Evolutionary conservation across 2,329 filamentous ascomycete genomes (phyloP).

Genomic region (Alternaria triticina): DNA sequence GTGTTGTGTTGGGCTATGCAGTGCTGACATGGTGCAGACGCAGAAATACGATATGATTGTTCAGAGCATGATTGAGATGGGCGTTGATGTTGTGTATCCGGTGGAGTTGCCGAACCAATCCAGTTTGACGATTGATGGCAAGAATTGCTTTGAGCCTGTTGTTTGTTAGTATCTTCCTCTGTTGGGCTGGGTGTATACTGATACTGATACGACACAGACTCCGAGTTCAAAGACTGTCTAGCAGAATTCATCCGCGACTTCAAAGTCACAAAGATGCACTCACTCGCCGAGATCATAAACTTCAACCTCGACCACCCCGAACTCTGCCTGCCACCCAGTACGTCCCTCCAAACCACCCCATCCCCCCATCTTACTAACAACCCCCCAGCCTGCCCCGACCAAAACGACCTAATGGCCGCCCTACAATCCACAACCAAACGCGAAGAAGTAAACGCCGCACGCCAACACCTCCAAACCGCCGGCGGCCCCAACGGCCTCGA

Average conservation of each 20-base stretch:
- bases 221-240: constrained; percentile 45
- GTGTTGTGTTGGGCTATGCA: constrained; percentile 2
- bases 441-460: constrained; percentile 35
- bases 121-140: constrained; percentile 38
- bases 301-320: constrained; percentile 48
- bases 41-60: constrained; percentile 47
- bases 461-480: constrained; percentile 34
- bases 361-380: neutral
- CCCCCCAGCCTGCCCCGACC: constrained; percentile 34
- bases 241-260: constrained; percentile 45
- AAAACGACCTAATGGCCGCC: constrained; percentile 46
- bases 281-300: constrained; percentile 47
- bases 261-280: constrained; percentile 45
- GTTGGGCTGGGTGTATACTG: neutral
- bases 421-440: constrained; percentile 31
- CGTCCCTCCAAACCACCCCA: neutral
- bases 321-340: constrained; percentile 41
- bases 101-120: constrained; percentile 41
- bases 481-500: constrained; percentile 44
- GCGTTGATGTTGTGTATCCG: constrained; percentile 44
- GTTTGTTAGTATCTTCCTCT: constrained; percentile 37
- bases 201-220: constrained; percentile 27
- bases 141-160: constrained; percentile 46
- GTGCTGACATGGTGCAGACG: constrained; percentile 29
- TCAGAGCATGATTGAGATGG: constrained; percentile 45